A percentile compares a stretch with the other conserved stretches of the same genome.
Evolutionary conservation across 1,284 basidiomycete genomes (phyloP).

Genomic region (Neonothopanus nambi): DNA sequence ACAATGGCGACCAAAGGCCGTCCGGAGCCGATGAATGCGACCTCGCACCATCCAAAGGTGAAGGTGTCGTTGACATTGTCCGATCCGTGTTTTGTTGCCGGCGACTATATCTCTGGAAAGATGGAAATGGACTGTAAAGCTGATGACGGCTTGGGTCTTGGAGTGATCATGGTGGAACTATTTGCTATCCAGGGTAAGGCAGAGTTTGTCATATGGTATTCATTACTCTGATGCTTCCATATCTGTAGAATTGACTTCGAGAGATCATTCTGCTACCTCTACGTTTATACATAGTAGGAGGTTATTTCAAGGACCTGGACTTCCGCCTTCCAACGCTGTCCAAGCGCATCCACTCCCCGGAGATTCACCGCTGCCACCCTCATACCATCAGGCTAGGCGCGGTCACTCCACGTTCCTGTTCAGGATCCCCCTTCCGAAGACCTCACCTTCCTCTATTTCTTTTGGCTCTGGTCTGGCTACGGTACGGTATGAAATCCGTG

Average conservation of each 20-base stretch:
- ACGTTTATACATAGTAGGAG: constrained; percentile 69
- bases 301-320: constrained; percentile 74
- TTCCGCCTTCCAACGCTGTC: constrained; percentile 79
- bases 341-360: constrained; percentile 53
- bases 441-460: constrained; percentile 66
- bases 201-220: background rate
- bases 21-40: constrained; percentile 77
- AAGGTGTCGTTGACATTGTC: constrained; percentile 61
- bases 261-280: constrained; percentile 75
- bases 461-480: constrained; percentile 68
- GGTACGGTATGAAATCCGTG: constrained; percentile 69
- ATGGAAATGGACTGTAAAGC: constrained; percentile 75
- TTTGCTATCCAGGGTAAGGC: constrained; percentile 68
- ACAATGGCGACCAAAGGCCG: constrained; percentile 7
- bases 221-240: background rate
- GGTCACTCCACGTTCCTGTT: constrained; percentile 77
- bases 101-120: constrained; percentile 64
- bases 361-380: constrained; percentile 56
- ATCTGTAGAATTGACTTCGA: constrained; percentile 62
- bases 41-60: constrained; percentile 71
- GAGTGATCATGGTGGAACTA: constrained; percentile 72
- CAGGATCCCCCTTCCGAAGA: constrained; percentile 61
- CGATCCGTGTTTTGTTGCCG: constrained; percentile 62
- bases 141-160: constrained; percentile 70
- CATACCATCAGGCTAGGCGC: constrained; percentile 67